Base-by-base conservation (phyloP, 78 protist genomes). In the Cavenderia fasciculata region DNA sequence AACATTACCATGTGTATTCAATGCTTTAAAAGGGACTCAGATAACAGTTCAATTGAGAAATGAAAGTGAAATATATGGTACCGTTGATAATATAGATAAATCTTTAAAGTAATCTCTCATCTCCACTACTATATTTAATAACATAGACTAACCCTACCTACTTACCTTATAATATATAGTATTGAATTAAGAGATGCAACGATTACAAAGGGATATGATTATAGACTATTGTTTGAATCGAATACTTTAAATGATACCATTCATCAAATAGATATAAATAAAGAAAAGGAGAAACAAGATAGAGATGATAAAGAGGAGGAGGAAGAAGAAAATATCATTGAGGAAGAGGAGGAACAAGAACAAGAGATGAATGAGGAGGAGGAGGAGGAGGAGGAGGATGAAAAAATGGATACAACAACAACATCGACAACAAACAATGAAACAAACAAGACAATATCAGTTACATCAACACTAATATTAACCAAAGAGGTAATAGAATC, bases 1-100 rank as follows among this genome's bases (percentile, higher is more conserved):
- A n/a, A n/a, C 72, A 21, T 38, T 63, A 4, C 47, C 38, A 4
- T 63, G 72, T 63, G 72, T 63, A 38, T 63, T 63, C 31, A 63
- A 63, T 63, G 72, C 72, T 21, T 21, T 63, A 21, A 40, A 43
- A 21, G 72, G 72, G 1, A 38, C 72, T 19, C 72, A 63, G 8
- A 63, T 63, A 36, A 63, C 72, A 7, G 12, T 63, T 16, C 72
- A 63, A 38, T 8, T 63, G 2, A 63, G 72, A 40, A 63, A 63
- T 63, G 72, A 63, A 34, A 63, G 19, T 40, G 72, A 63, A n/a
- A 63, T 63, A 1, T 63, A 63, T 63, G 72, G 72, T 63, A 63
- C 72, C 5, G 38, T 63, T 4, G 72, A 33, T 12, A 63, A 7
- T 40, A 36, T 63, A 31, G 72, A 63, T 63, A n/a, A 21, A 21